Conservation (phyloP, 495 filamentous ascomycete genomes). For the Penicillium antarcticum region DNA sequence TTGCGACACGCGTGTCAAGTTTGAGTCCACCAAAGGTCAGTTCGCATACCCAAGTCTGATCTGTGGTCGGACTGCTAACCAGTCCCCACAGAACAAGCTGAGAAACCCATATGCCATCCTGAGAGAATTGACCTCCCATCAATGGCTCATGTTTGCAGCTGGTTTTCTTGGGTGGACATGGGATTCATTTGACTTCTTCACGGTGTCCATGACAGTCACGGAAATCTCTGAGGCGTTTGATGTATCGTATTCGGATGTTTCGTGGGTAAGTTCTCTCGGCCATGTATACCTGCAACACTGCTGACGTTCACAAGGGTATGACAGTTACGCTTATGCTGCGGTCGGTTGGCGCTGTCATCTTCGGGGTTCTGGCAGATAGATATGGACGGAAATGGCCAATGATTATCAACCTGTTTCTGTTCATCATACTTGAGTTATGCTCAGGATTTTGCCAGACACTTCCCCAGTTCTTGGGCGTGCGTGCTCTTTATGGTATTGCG, state of each 20-base stretch:
- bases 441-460: slow-evolving; percentile 73
- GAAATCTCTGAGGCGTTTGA: slow-evolving; percentile 32
- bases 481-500: slow-evolving; percentile 71
- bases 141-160: slow-evolving; percentile 42
- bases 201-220: slow-evolving; percentile 34
- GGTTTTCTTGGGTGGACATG: slow-evolving; percentile 34
- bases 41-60: background rate
- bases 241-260: slow-evolving; percentile 28
- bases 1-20: slow-evolving; percentile 30
- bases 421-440: slow-evolving; percentile 67
- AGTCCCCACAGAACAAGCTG: slow-evolving; percentile 10
- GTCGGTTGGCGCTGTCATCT: slow-evolving; percentile 63
- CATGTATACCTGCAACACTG: background rate
- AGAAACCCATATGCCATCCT: slow-evolving; percentile 29
- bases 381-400: slow-evolving; percentile 83
- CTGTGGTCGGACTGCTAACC: too few relatives aligned
- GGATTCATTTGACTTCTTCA: slow-evolving; percentile 44
- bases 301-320: slow-evolving; percentile 51
- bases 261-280: slow-evolving; percentile 23
- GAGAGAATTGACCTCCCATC: slow-evolving; percentile 28
- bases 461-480: slow-evolving; percentile 62
- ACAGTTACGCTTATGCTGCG: slow-evolving; percentile 75
- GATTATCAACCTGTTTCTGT: slow-evolving; percentile 67
- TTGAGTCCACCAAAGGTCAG: slow-evolving; percentile 26
- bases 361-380: slow-evolving; percentile 67